Evolutionary conservation across 352 stramenopile species (phyloP), one percentile per base, ranked within the genome.

Genomic region (Phytopythium kandeliae): DNA sequence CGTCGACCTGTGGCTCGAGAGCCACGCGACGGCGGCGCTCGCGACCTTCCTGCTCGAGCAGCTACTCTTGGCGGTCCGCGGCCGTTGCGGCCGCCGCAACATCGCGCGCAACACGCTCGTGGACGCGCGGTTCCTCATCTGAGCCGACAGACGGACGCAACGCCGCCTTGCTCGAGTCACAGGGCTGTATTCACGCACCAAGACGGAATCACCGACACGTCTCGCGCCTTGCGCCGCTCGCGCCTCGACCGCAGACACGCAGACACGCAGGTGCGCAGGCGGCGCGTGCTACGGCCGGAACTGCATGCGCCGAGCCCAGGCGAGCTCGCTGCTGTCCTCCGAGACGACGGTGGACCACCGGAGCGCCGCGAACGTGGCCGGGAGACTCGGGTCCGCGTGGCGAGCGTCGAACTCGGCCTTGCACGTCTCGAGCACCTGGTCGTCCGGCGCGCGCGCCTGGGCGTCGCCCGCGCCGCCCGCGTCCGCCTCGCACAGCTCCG

Each of bases 301-400:
- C 52, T 89, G 63, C 69, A 92, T 74, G 46, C 63, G 71, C 31
- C 75, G 63, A 43, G 77, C 71, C 81, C 81, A 95, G n/a, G 85
- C 78, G 42, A 95, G 58, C 49, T 95, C 84, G 48, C 79, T 89
- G 58, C 79, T 92, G 55, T 92, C 84, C 48, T 92, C 84, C 2
- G 79, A 86, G 26, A 95, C 77, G 33, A 91, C 75, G 0, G 78
- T 85, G 22, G 79, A 74, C 84, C 84, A 95, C 22, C 76, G 73
- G 44, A 92, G 69, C 13, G 79, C 69, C 12, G 78, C 66, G 51
- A 95, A 95, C 11, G 71, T 68, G 17, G 75, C 55, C 1, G 75
- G 79, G 4, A 63, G 24, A 11, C 46, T 43, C 7, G 48, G 41
- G 26, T 66, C 57, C n/a, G 63, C 35, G 44, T 72, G 62, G 36